A percentile compares a stretch with the other conserved stretches of the same genome.
These are phyloP conservation scores for Erysimum cheiranthoides DNA, from an alignment of 345 rosid species.

Conservation along the genomic window DNA sequence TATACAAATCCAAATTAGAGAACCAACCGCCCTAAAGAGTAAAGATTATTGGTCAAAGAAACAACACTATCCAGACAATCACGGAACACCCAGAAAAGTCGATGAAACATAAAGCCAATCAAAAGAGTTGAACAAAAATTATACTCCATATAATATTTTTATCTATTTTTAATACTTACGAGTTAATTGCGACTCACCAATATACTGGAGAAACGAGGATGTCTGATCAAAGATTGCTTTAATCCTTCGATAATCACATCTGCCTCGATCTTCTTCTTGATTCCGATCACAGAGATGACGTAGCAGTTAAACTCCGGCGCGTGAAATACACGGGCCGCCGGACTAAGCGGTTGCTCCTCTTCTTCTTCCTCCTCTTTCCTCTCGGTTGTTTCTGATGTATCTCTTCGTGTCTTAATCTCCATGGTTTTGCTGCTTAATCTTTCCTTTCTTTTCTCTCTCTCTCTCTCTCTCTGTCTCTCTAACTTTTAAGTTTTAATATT, in stretches of 20 bases:
- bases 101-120: neutral
- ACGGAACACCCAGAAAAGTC: conserved; percentile 22
- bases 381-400: conserved; percentile 10
- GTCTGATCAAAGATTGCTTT: conserved; percentile 58
- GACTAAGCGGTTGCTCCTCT: conserved; percentile 59
- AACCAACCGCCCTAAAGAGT: conserved; percentile 3
- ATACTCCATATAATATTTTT: neutral
- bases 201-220: conserved; percentile 88
- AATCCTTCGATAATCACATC: conserved; percentile 57
- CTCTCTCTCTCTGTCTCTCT: neutral
- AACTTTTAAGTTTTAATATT: conserved; percentile 7
- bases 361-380: conserved; percentile 12
- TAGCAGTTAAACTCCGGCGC: conserved; percentile 58
- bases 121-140: conserved; percentile 9
- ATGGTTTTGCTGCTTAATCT: conserved; percentile 13
- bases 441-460: neutral
- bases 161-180: neutral
- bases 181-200: conserved; percentile 50
- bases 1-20: neutral
- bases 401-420: conserved; percentile 39
- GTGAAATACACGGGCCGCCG: conserved; percentile 63
- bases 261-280: conserved; percentile 53
- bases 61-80: conserved; percentile 8
- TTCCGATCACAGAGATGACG: conserved; percentile 58
- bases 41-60: conserved; percentile 27